Conservation (phyloP, 2,329 filamentous ascomycete genomes). For the Fusarium solani-melongenae region DNA sequence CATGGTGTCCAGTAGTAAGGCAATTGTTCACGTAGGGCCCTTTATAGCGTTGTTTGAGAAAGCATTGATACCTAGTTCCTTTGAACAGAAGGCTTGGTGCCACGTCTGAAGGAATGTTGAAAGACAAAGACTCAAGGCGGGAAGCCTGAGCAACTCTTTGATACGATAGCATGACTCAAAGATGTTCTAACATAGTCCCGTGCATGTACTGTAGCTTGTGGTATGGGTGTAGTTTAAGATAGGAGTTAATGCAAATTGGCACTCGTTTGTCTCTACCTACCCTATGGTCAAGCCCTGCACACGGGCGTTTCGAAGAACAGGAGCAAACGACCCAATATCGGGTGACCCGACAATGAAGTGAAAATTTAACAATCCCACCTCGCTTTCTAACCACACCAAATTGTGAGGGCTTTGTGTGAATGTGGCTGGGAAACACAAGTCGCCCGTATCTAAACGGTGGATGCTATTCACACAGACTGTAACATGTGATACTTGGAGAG, state of each 20-base stretch:
- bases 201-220: neutral
- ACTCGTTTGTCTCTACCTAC: neutral
- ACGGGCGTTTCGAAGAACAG: neutral
- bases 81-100: neutral
- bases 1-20: neutral
- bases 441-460: neutral
- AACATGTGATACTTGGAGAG: neutral
- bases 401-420: neutral
- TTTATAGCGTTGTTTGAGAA: neutral
- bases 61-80: neutral
- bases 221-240: neutral
- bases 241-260: neutral
- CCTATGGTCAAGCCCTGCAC: neutral
- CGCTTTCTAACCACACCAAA: neutral
- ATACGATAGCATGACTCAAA: neutral
- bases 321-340: neutral
- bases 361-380: neutral
- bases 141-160: neutral
- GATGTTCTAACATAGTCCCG: neutral
- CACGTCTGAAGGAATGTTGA: neutral
- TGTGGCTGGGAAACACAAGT: neutral
- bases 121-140: neutral
- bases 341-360: neutral
- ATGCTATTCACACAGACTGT: neutral
- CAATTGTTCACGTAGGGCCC: neutral